Conservation (phyloP, 805 yeast species). For the Dipodascus albidus region DNA sequence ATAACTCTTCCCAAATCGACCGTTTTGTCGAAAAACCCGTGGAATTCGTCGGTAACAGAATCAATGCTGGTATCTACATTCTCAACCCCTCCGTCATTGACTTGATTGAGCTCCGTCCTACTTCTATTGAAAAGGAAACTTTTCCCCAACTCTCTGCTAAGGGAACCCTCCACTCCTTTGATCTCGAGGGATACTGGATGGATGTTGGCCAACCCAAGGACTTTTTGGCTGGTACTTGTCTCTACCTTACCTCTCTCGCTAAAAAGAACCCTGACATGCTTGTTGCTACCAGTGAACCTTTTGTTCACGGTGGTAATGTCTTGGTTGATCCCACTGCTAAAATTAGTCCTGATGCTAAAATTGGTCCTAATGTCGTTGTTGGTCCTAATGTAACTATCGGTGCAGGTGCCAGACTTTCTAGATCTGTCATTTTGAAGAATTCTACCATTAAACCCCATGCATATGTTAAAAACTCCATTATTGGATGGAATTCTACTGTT, state of each 20-base stretch:
- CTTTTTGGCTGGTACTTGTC: conserved; percentile 89
- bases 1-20: conserved; percentile 90
- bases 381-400: conserved; percentile 96
- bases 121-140: conserved; percentile 98
- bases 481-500: conserved; percentile 97
- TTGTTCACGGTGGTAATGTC: conserved; percentile 84
- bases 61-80: conserved; percentile 97
- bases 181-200: conserved; percentile 99
- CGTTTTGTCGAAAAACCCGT: conserved; percentile 99
- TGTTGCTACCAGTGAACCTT: conserved; percentile 48
- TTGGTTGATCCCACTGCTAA: conserved; percentile 91
- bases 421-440: conserved; percentile 86
- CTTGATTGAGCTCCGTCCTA: conserved; percentile 94
- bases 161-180: conserved; percentile 85
- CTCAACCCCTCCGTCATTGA: conserved; percentile 96
- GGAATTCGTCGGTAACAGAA: conserved; percentile 98
- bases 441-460: conserved; percentile 94
- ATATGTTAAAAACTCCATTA: conserved; percentile 93
- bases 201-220: conserved; percentile 99
- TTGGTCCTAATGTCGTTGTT: conserved; percentile 96
- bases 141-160: conserved; percentile 92
- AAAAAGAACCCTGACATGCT: conserved; percentile 67
- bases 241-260: conserved; percentile 78
- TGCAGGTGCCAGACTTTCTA: conserved; percentile 96
- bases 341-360: conserved; percentile 84